Base-by-base conservation (phyloP, 2,329 filamentous ascomycete species). In the Trichoderma sp. region DNA sequence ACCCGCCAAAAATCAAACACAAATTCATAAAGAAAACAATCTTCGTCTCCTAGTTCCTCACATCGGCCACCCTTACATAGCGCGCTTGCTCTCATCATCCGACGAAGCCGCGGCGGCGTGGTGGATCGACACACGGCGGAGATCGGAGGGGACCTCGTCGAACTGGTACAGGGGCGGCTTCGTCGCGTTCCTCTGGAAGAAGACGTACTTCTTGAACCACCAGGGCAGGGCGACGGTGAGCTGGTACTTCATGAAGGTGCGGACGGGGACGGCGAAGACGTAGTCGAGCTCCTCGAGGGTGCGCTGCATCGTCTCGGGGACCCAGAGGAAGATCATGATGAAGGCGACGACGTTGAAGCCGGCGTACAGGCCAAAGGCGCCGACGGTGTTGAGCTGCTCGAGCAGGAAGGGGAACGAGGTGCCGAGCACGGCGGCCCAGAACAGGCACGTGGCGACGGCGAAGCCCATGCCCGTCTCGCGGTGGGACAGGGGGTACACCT, bases 391-490 rank as follows among this genome's bases (percentile, higher is more conserved):
- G n/a, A 75, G 66, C 15, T 67, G 67, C 7, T 71, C 68, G 47
- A 85, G 74, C 72, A 85, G 78, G 28, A 79, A 78, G 21, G 83
- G 83, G 68, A 85, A 83, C 0, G 83, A 84, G 15, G 83, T 77
- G 2, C 81, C 79, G 5, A 86, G 74, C 2, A 85, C 75, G 6
- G 79, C 76, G 7, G 78, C 82, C 76, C 82, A 85, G 75, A 83
- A 84, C 67, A 84, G 79, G 70, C 83, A 85, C 1, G 85, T 87
- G 2, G 85, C 84, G 1, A 88, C 86, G 5, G 85, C 85, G 76
- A 83, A 87, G 0, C 80, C 80, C 87, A 89, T 89, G 43, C 86
- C 87, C 5, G 87, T 80, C 72, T 88, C 86, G 67, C 86, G 79
- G 73, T 88, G 85, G 1, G 83, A 85, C 0, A 89, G 81, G 0